Evolutionary conservation across 2,329 filamentous ascomycete genomes (phyloP).

Genomic region (Aspergillus pseudoterreus): DNA sequence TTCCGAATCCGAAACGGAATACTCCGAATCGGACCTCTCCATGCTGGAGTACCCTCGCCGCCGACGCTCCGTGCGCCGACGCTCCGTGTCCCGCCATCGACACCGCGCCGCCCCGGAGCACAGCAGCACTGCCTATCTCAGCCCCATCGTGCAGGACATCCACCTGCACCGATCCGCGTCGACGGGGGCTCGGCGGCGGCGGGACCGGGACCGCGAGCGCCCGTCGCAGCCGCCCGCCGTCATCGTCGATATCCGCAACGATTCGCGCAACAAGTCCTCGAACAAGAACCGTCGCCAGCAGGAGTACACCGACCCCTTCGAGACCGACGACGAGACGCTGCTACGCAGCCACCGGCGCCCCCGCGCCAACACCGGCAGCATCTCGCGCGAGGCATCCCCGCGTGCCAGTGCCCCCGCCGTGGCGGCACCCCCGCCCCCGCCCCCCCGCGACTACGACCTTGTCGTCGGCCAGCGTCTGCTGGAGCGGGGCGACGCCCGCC

Average conservation of each 20-base stretch:
- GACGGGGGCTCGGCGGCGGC: constrained; percentile 28
- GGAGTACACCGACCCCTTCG: constrained; percentile 17
- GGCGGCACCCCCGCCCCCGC: constrained; percentile 17
- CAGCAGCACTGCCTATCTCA: constrained; percentile 21
- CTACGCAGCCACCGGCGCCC: constrained; percentile 14
- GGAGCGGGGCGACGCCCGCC: constrained; percentile 30
- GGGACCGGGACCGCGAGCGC: constrained; percentile 14
- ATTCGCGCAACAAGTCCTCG: constrained; percentile 23
- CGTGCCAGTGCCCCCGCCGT: not conserved
- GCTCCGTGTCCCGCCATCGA: constrained; percentile 32
- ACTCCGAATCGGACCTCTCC: constrained; percentile 34
- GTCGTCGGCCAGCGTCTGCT: constrained; percentile 32
- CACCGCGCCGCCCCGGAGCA: constrained; percentile 14
- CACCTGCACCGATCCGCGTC: constrained; percentile 33
- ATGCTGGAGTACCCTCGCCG: constrained; percentile 24
- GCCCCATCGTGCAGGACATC: constrained; percentile 21
- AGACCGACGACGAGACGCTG: constrained; percentile 24
- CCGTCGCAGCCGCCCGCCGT: constrained; percentile 21
- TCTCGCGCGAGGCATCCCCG: constrained; percentile 24
- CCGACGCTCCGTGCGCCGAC: constrained; percentile 14
- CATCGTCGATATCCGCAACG: constrained; percentile 35
- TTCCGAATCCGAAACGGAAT: constrained; percentile 29
- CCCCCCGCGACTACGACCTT: constrained; percentile 30
- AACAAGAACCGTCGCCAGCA: constrained; percentile 19
- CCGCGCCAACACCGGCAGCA: constrained; percentile 18